Conservation (phyloP, 257 asterid species). For the Datura wrightii region DNA sequence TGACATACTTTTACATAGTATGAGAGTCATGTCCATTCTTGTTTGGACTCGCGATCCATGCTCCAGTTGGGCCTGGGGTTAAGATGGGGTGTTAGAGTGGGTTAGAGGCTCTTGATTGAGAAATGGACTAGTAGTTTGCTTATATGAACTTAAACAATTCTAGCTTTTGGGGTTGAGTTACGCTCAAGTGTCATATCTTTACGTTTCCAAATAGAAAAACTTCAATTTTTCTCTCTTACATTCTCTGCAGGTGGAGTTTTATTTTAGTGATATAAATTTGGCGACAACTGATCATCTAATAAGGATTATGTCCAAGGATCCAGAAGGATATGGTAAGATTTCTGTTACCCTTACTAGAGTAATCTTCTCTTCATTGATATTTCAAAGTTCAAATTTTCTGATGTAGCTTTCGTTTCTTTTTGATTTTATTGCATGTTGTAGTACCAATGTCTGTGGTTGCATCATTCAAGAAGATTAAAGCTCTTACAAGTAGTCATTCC, state of each 20-base stretch:
- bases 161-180: no score
- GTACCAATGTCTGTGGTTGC: conserved; percentile 86
- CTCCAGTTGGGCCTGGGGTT: no score
- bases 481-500: conserved; percentile 55
- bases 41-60: no score
- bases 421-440: conserved; percentile 28
- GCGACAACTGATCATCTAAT: conserved; percentile 88
- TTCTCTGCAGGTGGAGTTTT: conserved; percentile 75
- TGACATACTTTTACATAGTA: no score
- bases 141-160: no score
- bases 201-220: not conserved
- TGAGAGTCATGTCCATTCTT: no score
- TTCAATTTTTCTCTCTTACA: not conserved
- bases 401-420: not conserved
- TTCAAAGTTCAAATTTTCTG: not conserved
- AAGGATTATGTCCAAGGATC: conserved; percentile 75
- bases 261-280: conserved; percentile 88
- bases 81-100: no score
- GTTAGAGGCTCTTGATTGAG: no score
- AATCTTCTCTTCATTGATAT: conserved; percentile 2
- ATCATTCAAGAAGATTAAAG: conserved; percentile 82
- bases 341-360: not conserved
- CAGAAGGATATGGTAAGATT: conserved; percentile 83
- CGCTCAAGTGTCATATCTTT: no score
- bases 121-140: no score